These are phyloP conservation scores for Camellia sinensis DNA, from an alignment of 148 eudicot genomes.

Conservation along the genomic window DNA sequence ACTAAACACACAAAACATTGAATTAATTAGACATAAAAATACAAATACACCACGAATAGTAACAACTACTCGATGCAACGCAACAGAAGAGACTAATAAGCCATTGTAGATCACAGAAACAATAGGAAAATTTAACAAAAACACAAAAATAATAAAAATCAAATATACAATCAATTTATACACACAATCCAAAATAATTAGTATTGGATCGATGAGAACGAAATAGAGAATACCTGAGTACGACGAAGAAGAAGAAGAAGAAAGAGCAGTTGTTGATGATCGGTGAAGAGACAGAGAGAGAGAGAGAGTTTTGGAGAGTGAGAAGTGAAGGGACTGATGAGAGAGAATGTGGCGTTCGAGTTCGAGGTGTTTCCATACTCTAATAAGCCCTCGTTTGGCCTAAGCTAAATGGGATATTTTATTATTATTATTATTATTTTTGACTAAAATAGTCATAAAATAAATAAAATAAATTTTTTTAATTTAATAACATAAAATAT, in stretches of 20 bases:
- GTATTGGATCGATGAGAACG: not conserved
- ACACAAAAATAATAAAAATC: not conserved
- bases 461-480: too few relatives aligned
- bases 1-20: too few relatives aligned
- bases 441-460: too few relatives aligned
- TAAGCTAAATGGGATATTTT: too few relatives aligned
- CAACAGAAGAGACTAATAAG: not conserved
- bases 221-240: not conserved
- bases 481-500: too few relatives aligned
- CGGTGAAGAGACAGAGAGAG: not conserved
- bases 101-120: not conserved
- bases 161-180: too few relatives aligned
- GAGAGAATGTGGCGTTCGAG: too few relatives aligned
- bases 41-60: not conserved
- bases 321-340: too few relatives aligned
- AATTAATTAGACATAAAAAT: too few relatives aligned
- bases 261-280: not conserved
- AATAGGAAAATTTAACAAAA: not conserved
- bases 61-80: not conserved
- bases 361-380: too few relatives aligned
- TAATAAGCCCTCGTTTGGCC: too few relatives aligned
- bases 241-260: not conserved
- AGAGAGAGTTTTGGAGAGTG: not conserved
- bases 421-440: too few relatives aligned
- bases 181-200: not conserved